Evolutionary conservation across 495 filamentous ascomycete species (phyloP).

Genomic region (Neurospora cerealis): DNA sequence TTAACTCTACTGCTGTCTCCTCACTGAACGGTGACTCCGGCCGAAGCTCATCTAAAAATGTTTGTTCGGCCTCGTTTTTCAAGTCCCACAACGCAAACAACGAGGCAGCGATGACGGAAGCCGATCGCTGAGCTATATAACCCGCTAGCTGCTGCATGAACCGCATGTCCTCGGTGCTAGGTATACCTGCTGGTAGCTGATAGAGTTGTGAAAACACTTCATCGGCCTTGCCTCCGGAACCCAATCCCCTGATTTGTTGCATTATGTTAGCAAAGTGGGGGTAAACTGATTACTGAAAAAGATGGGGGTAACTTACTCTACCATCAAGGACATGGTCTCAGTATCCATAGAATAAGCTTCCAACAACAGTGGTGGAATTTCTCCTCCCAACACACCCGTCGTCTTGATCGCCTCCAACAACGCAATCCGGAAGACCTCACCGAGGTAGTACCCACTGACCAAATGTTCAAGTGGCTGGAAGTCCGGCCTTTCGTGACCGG

Average conservation of each 20-base stretch:
- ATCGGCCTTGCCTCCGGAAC: not conserved
- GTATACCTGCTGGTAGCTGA: conserved; percentile 3
- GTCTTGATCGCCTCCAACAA: conserved; percentile 53
- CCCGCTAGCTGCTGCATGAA: conserved; percentile 43
- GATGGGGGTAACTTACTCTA: conserved; percentile 34
- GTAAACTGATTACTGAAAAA: not conserved
- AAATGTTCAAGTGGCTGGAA: conserved; percentile 84
- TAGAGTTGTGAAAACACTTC: not conserved
- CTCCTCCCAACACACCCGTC: conserved; percentile 44
- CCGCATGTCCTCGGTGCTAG: conserved; percentile 38
- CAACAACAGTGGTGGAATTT: conserved; percentile 41
- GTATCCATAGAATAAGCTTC: conserved; percentile 52
- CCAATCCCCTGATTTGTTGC: not conserved
- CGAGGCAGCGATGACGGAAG: conserved; percentile 51
- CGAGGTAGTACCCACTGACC: conserved; percentile 73
- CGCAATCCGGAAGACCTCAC: conserved; percentile 65
- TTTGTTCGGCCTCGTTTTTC: conserved; percentile 37
- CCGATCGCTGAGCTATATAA: conserved; percentile 50
- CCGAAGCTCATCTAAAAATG: conserved; percentile 3
- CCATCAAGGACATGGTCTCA: conserved; percentile 48
- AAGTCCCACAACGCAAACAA: conserved; percentile 54
- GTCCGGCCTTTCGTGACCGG: conserved; percentile 56
- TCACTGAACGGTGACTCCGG: conserved; percentile 5
- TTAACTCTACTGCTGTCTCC: conserved; percentile 19
- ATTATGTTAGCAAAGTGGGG: not conserved